These are phyloP conservation scores for Trametes polyzona DNA, from an alignment of 1,284 basidiomycete genomes.

Conservation along the genomic window DNA sequence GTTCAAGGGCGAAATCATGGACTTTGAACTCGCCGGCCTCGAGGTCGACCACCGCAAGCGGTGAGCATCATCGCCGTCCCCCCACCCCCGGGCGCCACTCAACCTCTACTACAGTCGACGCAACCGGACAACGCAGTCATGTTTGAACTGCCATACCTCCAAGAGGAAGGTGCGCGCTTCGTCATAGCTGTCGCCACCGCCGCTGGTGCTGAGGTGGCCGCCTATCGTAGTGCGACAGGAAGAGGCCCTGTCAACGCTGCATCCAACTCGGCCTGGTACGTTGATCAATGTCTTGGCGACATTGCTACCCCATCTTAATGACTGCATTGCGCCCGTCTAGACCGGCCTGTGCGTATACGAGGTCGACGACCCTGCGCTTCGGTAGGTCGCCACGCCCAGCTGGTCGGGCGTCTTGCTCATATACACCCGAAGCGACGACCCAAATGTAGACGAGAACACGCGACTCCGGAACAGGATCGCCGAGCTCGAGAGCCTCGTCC, in stretches of 20 bases:
- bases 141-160: slow-evolving; percentile 90
- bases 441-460: slow-evolving; percentile 80
- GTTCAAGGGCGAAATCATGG: slow-evolving; percentile 68
- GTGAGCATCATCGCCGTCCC: slow-evolving; percentile 24
- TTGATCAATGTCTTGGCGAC: slow-evolving; percentile 15
- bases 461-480: slow-evolving; percentile 84
- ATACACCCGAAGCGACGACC: slow-evolving; percentile 71
- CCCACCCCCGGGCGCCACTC: not conserved
- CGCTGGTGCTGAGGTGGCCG: slow-evolving; percentile 18
- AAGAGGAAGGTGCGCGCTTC: slow-evolving; percentile 76
- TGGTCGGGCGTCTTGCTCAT: slow-evolving; percentile 3
- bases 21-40: slow-evolving; percentile 62
- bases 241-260: slow-evolving; percentile 85
- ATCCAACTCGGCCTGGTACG: slow-evolving; percentile 79
- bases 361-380: slow-evolving; percentile 83
- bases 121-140: slow-evolving; percentile 87
- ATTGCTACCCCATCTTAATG: not conserved
- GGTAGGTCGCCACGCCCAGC: slow-evolving; percentile 48
- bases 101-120: slow-evolving; percentile 54
- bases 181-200: not conserved
- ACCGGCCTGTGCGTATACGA: slow-evolving; percentile 93
- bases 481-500: slow-evolving; percentile 86
- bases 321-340: slow-evolving; percentile 39
- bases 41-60: slow-evolving; percentile 65
- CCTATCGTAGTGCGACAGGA: slow-evolving; percentile 74